phyloP scores from a whole-genome alignment of 2,329 filamentous ascomycete species.

The Fusarium sp. region DNA sequence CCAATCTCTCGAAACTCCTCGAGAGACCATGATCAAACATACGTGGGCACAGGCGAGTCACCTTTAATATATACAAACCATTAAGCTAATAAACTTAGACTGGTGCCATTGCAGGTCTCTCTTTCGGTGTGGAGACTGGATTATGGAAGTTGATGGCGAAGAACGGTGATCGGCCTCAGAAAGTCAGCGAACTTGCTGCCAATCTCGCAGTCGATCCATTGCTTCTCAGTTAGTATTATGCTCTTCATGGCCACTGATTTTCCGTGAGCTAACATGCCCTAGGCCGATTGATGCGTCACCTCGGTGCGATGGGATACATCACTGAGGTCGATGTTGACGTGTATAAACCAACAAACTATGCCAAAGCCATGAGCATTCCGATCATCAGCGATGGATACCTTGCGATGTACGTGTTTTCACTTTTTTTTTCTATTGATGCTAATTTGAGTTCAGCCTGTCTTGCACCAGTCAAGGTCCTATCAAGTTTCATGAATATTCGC shows the following conservation, averaged over 20 bases:
- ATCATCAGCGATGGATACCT: neutral
- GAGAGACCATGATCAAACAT: neutral
- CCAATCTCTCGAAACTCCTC: neutral
- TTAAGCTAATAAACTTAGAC: neutral
- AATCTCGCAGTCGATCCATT: neutral
- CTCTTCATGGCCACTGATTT: no score
- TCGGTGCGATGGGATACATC: neutral
- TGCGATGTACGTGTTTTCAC: neutral
- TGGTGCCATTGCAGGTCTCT: neutral
- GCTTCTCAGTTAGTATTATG: neutral
- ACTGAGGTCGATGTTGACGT: neutral
- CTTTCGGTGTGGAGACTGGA: neutral
- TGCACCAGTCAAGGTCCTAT: neutral
- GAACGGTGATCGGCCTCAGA: neutral
- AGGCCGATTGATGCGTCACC: neutral
- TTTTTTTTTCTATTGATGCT: neutral
- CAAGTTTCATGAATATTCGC: neutral
- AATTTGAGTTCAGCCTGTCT: neutral
- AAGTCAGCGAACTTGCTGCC: neutral
- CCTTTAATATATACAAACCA: no score
- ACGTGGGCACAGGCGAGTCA: neutral
- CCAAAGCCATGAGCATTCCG: neutral
- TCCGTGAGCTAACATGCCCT: no score
- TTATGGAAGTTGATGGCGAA: neutral
- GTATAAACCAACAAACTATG: neutral